Evolutionary conservation across 257 asterid species (phyloP).

Genomic region (Leonotis leonurus): DNA sequence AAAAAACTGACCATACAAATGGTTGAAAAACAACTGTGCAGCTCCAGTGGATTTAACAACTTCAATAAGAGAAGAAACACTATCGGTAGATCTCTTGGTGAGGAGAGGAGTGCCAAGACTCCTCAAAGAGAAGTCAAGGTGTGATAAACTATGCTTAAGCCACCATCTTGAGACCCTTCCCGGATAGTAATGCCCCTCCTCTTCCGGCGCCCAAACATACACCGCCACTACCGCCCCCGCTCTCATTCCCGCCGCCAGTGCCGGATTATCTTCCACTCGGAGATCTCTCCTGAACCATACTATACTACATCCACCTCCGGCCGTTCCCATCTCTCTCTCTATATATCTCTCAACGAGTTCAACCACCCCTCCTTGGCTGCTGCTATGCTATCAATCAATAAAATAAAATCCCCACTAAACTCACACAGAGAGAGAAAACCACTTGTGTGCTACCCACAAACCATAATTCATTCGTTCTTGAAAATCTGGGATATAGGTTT

Average conservation of each 20-base stretch:
- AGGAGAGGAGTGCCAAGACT: constrained; percentile 76
- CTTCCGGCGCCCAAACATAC: constrained; percentile 90
- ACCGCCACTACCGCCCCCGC: constrained; percentile 74
- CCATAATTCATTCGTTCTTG: background rate
- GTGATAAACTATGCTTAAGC: constrained; percentile 80
- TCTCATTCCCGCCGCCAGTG: constrained; percentile 75
- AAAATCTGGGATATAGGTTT: background rate
- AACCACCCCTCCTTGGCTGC: background rate
- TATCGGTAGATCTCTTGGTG: constrained; percentile 83
- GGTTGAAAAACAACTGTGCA: constrained; percentile 80
- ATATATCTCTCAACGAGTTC: background rate
- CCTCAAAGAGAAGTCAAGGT: constrained; percentile 71
- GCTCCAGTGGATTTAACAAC: constrained; percentile 74
- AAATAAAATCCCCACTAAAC: background rate
- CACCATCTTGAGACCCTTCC: constrained; percentile 98
- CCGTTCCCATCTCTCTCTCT: constrained; percentile 25
- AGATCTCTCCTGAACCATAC: constrained; percentile 98
- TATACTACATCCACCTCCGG: constrained; percentile 70
- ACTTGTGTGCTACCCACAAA: background rate
- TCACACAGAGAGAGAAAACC: background rate
- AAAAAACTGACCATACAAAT: constrained; percentile 64
- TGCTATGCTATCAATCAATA: background rate
- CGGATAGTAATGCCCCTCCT: constrained; percentile 73
- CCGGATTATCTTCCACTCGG: constrained; percentile 92
- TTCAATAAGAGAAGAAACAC: constrained; percentile 68